phyloP scores from a whole-genome alignment of 805 yeast species.

The Candida sanyiensis region DNA sequence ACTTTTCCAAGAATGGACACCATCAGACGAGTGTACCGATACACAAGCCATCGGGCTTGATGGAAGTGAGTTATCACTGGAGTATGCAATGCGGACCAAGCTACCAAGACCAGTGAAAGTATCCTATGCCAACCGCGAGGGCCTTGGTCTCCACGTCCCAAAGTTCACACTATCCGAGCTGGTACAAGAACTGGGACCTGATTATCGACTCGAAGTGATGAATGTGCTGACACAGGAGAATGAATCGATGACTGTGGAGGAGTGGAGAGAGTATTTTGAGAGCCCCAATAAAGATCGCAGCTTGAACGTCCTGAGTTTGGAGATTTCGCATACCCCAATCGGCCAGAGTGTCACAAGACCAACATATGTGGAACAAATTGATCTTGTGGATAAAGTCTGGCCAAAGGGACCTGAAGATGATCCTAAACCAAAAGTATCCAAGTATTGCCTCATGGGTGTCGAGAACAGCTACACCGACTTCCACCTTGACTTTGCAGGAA shows the following conservation, averaged over 20 bases:
- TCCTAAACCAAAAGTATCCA: constrained; percentile 54
- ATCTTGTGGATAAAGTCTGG: constrained; percentile 70
- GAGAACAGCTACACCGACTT: constrained; percentile 78
- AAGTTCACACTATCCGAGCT: constrained; percentile 51
- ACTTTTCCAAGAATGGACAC: constrained; percentile 21
- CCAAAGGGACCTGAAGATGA: constrained; percentile 17
- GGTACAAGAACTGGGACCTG: constrained; percentile 55
- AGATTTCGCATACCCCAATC: constrained; percentile 52
- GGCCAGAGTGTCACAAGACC: constrained; percentile 56
- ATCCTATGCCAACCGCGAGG: constrained; percentile 26
- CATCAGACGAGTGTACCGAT: constrained; percentile 8
- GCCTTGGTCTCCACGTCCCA: constrained; percentile 53
- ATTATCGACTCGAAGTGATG: constrained; percentile 71
- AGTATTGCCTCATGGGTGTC: constrained; percentile 84
- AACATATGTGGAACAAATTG: constrained; percentile 53
- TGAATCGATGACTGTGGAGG: constrained; percentile 54
- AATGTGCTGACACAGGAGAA: constrained; percentile 78
- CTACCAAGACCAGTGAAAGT: constrained; percentile 43
- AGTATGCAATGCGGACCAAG: constrained; percentile 31
- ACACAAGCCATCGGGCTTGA: constrained; percentile 19
- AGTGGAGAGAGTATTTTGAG: constrained; percentile 70
- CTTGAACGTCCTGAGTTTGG: constrained; percentile 77
- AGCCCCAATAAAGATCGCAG: constrained; percentile 52
- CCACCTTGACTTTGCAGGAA: constrained; percentile 89
- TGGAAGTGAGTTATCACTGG: constrained; percentile 30